These are phyloP conservation scores for Exophiala oligosperma DNA, from an alignment of 2,329 filamentous ascomycete genomes.

Conservation along the genomic window DNA sequence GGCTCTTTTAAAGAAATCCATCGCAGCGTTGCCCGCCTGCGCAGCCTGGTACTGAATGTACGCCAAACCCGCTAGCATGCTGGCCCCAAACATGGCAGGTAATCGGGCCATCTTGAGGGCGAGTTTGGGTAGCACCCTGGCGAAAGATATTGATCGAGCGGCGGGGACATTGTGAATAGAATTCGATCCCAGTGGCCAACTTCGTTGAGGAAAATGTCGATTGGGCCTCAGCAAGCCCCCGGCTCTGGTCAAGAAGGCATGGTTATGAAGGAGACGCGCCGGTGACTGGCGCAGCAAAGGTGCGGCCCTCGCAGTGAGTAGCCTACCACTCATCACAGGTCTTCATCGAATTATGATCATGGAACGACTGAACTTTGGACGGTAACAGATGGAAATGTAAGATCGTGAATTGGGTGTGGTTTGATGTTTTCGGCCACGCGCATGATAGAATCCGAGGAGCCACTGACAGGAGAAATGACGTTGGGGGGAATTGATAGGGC, in stretches of 20 bases:
- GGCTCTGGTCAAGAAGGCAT: constrained; percentile 54
- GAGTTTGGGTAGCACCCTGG: constrained; percentile 74
- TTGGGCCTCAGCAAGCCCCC: constrained; percentile 70
- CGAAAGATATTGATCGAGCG: constrained; percentile 65
- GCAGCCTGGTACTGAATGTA: constrained; percentile 96
- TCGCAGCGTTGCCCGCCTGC: constrained; percentile 74
- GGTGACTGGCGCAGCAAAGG: constrained; percentile 63
- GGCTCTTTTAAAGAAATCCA: constrained; percentile 73
- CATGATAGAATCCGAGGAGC: constrained; percentile 1
- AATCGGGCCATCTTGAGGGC: constrained; percentile 85
- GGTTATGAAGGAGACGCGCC: constrained; percentile 63
- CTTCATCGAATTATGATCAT: constrained; percentile 14
- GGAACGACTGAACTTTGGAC: not conserved
- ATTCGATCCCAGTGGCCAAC: constrained; percentile 75
- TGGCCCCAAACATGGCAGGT: constrained; percentile 87
- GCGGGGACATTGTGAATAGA: constrained; percentile 77
- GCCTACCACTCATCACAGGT: constrained; percentile 66
- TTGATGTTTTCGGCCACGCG: constrained; percentile 1
- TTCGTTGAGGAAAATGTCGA: constrained; percentile 60
- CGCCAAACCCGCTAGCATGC: constrained; percentile 80
- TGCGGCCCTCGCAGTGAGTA: constrained; percentile 71
- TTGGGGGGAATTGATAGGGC: constrained; percentile 1
- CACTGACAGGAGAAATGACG: constrained; percentile 11
- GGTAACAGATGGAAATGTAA: not conserved
- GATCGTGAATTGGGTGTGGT: not conserved